Percentiles rank a stretch among this genome's conserved stretches.
These are phyloP conservation scores for Pisolithus microcarpus DNA, from an alignment of 768 basidiomycete genomes.

Conservation along the genomic window DNA sequence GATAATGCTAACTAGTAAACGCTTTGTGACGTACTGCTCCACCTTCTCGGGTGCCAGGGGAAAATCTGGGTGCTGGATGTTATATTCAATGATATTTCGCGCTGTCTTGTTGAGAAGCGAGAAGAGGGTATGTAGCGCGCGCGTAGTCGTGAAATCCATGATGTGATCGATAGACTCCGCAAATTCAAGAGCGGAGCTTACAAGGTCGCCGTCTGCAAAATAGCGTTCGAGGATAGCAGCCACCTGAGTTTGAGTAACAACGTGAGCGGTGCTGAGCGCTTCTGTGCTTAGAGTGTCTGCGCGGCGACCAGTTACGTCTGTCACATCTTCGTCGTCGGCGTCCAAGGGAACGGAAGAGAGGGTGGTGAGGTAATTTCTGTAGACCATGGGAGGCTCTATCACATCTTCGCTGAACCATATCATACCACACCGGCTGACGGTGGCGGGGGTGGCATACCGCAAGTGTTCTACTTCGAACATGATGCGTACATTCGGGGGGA, in stretches of 20 bases:
- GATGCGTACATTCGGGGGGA: slow-evolving; percentile 94
- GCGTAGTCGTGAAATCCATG: slow-evolving; percentile 94
- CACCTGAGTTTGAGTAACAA: slow-evolving; percentile 70
- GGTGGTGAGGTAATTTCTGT: slow-evolving; percentile 77
- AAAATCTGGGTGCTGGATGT: slow-evolving; percentile 91
- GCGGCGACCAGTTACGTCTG: slow-evolving; percentile 58
- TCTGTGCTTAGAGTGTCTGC: slow-evolving; percentile 40
- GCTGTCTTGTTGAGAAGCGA: slow-evolving; percentile 95
- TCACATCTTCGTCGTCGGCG: slow-evolving; percentile 78
- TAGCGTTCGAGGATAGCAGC: slow-evolving; percentile 70
- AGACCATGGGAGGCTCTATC: slow-evolving; percentile 87
- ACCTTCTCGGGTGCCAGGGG: slow-evolving; percentile 78
- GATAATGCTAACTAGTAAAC: slow-evolving; percentile 83
- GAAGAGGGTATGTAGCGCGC: slow-evolving; percentile 93
- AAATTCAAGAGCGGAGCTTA: slow-evolving; percentile 68
- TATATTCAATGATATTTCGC: slow-evolving; percentile 91
- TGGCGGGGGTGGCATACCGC: slow-evolving; percentile 93
- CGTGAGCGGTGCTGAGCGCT: slow-evolving; percentile 49
- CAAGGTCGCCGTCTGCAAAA: slow-evolving; percentile 77
- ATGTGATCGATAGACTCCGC: slow-evolving; percentile 91
- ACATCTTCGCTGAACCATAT: slow-evolving; percentile 99
- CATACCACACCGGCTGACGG: slow-evolving; percentile 99
- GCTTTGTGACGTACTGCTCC: slow-evolving; percentile 87
- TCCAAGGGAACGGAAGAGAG: slow-evolving; percentile 72
- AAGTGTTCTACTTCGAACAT: slow-evolving; percentile 99